These are phyloP conservation scores for Colletotrichum chrysophilum DNA, from an alignment of 2,329 filamentous ascomycete genomes.

Conservation along the genomic window DNA sequence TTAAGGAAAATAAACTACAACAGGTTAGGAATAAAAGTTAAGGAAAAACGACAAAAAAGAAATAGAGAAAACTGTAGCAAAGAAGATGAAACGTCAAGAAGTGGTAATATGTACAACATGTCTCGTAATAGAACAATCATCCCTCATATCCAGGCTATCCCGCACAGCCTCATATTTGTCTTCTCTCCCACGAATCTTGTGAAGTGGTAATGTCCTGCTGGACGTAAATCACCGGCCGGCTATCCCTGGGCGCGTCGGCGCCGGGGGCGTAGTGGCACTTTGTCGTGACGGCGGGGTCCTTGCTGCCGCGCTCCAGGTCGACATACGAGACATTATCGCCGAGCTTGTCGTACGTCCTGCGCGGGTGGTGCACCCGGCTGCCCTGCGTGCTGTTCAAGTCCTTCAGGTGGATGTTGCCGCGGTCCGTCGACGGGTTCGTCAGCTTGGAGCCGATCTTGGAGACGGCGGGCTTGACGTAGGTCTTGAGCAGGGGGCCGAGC, in stretches of 20 bases:
- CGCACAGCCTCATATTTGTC: background rate
- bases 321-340: background rate
- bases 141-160: background rate
- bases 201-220: conserved; percentile 11
- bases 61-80: background rate
- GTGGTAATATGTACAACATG: background rate
- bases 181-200: background rate
- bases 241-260: background rate
- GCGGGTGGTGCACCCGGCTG: background rate
- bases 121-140: background rate
- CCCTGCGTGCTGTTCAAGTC: background rate
- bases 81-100: background rate
- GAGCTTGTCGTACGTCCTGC: conserved; percentile 10
- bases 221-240: conserved; percentile 12
- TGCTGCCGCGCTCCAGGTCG: conserved; percentile 2
- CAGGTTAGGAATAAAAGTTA: background rate
- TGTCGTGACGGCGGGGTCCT: background rate
- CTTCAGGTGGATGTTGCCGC: conserved; percentile 1
- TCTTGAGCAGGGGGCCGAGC: conserved; percentile 36
- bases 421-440: conserved; percentile 8
- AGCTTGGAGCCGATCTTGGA: conserved; percentile 19
- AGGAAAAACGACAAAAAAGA: background rate
- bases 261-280: conserved; percentile 6
- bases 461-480: conserved; percentile 24
- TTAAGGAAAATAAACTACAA: background rate